These are phyloP conservation scores for Kuraishia cidri DNA, from an alignment of 805 yeast species.

Conservation along the genomic window DNA sequence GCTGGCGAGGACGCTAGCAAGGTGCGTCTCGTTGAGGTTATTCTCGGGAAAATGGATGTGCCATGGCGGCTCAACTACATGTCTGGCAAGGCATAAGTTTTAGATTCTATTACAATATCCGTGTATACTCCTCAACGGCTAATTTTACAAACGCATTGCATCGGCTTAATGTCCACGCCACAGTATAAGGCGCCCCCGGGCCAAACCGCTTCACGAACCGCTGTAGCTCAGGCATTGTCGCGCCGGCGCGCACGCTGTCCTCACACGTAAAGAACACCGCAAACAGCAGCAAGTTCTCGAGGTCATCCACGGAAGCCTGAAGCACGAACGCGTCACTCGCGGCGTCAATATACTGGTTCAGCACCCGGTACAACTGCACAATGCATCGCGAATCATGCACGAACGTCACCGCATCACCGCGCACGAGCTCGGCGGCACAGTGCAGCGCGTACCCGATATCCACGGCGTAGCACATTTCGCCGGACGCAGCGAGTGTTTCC, in stretches of 20 bases:
- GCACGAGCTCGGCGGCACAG: too few relatives aligned
- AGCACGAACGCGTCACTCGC: too few relatives aligned
- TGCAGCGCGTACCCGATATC: too few relatives aligned
- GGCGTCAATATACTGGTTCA: too few relatives aligned
- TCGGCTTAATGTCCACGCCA: conserved; percentile 5
- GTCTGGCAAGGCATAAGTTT: conserved; percentile 7
- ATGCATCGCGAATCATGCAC: too few relatives aligned
- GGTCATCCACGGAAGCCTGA: too few relatives aligned
- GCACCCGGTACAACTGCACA: too few relatives aligned
- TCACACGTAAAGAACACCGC: conserved; percentile 1
- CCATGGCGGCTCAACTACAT: conserved; percentile 51
- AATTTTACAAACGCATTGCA: conserved; percentile 5
- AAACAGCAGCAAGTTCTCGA: conserved; percentile 1
- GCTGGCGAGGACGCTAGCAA: conserved; percentile 18
- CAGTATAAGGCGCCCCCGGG: conserved; percentile 7
- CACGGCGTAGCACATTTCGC: too few relatives aligned
- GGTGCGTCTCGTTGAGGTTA: conserved; percentile 49
- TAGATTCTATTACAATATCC: background rate
- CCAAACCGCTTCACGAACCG: background rate
- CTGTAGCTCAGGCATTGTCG: background rate
- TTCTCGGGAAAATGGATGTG: conserved; percentile 49
- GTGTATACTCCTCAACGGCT: background rate
- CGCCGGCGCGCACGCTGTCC: background rate
- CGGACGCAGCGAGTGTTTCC: too few relatives aligned
- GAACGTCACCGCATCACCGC: too few relatives aligned